A percentile compares a stretch with the other conserved stretches of the same genome.
Evolutionary conservation across 179 eudicot genomes (phyloP).

Genomic region (Vitellaria paradoxa): DNA sequence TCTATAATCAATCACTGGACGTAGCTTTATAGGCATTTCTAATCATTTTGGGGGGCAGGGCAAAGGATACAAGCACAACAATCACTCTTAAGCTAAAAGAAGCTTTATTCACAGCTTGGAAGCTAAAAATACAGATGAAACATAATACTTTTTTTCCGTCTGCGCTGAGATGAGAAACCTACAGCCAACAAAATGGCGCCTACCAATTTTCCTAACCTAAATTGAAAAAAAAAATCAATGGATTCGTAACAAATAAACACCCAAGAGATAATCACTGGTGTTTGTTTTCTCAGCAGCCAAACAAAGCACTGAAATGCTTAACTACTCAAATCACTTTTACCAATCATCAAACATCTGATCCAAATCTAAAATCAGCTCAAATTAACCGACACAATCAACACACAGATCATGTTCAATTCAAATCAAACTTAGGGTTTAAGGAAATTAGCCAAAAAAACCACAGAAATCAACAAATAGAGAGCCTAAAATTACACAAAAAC

Average conservation of each 20-base stretch:
- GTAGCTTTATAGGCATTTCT: no score
- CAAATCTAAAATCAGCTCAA: not conserved
- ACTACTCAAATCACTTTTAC: not conserved
- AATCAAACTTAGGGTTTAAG: slow-evolving; percentile 6
- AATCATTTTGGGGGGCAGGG: no score
- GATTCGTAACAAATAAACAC: not conserved
- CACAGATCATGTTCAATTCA: not conserved
- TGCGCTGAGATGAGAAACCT: not conserved
- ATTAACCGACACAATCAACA: not conserved
- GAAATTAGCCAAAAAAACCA: not conserved
- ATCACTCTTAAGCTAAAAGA: not conserved
- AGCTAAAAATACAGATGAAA: not conserved
- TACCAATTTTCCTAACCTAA: not conserved
- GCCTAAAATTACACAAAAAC: not conserved
- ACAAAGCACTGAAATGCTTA: not conserved
- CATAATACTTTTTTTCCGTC: not conserved
- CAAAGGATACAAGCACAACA: not conserved
- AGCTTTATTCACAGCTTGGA: not conserved
- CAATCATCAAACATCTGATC: not conserved
- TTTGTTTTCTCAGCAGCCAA: slow-evolving; percentile 2
- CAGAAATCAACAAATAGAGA: not conserved
- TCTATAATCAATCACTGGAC: not conserved
- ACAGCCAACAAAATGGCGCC: not conserved
- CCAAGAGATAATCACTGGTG: not conserved
- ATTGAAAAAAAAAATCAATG: no score